Conservation (phyloP, 2,329 filamentous ascomycete species). For the Trichocomaceae sp. region DNA sequence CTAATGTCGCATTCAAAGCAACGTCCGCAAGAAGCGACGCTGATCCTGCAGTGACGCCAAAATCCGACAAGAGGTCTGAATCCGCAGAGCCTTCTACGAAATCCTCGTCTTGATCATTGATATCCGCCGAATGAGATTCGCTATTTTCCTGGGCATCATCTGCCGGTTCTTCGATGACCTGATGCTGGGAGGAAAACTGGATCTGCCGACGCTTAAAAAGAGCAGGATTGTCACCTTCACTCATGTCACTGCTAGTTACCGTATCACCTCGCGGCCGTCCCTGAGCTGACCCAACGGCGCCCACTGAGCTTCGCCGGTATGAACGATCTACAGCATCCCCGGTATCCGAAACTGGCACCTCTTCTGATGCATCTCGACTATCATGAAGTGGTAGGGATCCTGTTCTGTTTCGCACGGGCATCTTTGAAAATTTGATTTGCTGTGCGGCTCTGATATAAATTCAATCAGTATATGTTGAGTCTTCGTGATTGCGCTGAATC, state of each 20-base stretch:
- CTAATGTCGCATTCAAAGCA: slow-evolving; percentile 37
- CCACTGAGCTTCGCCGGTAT: slow-evolving; percentile 50
- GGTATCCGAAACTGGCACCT: slow-evolving; percentile 52
- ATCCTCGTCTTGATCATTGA: slow-evolving; percentile 40
- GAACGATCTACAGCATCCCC: slow-evolving; percentile 41
- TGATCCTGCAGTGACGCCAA: slow-evolving; percentile 50
- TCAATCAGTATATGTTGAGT: slow-evolving; percentile 16
- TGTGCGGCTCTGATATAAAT: slow-evolving; percentile 59
- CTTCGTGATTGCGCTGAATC: neutral
- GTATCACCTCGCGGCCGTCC: slow-evolving; percentile 55
- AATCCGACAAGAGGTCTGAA: slow-evolving; percentile 48
- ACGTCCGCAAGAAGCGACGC: slow-evolving; percentile 51
- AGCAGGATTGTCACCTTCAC: slow-evolving; percentile 54
- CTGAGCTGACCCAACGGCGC: slow-evolving; percentile 48
- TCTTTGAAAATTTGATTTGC: slow-evolving; percentile 93
- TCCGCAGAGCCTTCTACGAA: slow-evolving; percentile 45
- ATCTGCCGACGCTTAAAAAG: slow-evolving; percentile 50
- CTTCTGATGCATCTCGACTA: slow-evolving; percentile 39
- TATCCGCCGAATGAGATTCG: slow-evolving; percentile 23
- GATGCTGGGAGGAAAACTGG: slow-evolving; percentile 36
- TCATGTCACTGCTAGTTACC: slow-evolving; percentile 60
- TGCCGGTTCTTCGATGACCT: slow-evolving; percentile 30
- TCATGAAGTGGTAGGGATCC: slow-evolving; percentile 78
- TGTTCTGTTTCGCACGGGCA: slow-evolving; percentile 79
- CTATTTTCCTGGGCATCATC: slow-evolving; percentile 20